A percentile compares a stretch with the other conserved stretches of the same genome.
These are phyloP conservation scores for Nymphaea colorata DNA, from an alignment of 164 flowering plant genomes.

Conservation along the genomic window DNA sequence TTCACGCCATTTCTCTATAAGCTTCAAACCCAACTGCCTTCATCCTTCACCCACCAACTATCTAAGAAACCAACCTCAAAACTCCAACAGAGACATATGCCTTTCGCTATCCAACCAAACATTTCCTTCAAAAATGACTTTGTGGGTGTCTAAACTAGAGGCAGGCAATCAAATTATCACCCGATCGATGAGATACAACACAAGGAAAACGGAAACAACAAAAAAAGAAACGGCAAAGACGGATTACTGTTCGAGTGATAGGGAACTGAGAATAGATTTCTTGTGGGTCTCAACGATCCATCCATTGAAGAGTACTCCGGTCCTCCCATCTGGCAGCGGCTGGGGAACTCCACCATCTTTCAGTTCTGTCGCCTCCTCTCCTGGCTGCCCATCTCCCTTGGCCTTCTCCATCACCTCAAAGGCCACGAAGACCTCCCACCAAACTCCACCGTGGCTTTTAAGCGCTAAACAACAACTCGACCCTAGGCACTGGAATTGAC, in stretches of 20 bases:
- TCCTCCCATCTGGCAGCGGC: slow-evolving; percentile 42
- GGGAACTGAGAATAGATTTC: slow-evolving; percentile 54
- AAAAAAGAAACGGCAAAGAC: background rate
- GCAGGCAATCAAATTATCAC: background rate
- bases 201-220: background rate
- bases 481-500: too few species aligned
- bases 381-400: slow-evolving; percentile 39
- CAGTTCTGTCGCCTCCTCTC: slow-evolving; percentile 36
- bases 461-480: too few species aligned
- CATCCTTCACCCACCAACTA: background rate
- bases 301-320: slow-evolving; percentile 59
- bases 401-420: slow-evolving; percentile 35
- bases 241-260: slow-evolving; percentile 28
- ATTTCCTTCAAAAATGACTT: background rate
- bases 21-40: background rate
- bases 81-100: background rate
- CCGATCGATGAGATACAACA: background rate
- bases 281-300: slow-evolving; percentile 79
- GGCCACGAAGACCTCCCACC: background rate
- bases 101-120: background rate
- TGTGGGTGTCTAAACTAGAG: background rate
- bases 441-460: background rate
- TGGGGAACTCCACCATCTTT: slow-evolving; percentile 5
- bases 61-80: background rate
- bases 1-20: background rate